phyloP scores from a whole-genome alignment of 2,329 filamentous ascomycete genomes.

The Didymella glomerata region DNA sequence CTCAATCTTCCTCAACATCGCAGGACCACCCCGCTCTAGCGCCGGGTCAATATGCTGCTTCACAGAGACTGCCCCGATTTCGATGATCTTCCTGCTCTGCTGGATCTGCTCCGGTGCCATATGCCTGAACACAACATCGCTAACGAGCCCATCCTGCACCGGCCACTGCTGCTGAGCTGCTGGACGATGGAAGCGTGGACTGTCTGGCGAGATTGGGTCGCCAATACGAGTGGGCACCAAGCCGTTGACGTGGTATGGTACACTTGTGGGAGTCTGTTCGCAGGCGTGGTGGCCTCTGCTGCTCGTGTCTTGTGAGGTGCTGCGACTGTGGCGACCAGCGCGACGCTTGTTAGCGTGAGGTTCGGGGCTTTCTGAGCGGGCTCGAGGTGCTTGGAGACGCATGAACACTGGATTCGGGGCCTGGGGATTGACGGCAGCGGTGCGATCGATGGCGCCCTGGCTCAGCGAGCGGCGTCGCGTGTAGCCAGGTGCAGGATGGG shows the following conservation, averaged over 20 bases:
- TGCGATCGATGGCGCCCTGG: constrained; percentile 30
- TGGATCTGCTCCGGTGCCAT: constrained; percentile 33
- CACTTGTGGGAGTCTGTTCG: constrained; percentile 10
- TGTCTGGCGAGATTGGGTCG: constrained; percentile 18
- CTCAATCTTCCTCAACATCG: constrained; percentile 24
- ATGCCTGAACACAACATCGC: constrained; percentile 22
- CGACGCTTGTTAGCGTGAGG: neutral
- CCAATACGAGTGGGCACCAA: constrained; percentile 28
- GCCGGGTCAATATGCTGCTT: constrained; percentile 10
- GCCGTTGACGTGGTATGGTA: constrained; percentile 14
- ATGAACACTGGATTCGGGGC: constrained; percentile 34
- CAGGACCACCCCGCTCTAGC: neutral
- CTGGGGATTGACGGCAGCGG: constrained; percentile 8
- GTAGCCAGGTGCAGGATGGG: constrained; percentile 18
- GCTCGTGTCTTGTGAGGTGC: neutral
- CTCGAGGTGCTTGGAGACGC: constrained; percentile 31
- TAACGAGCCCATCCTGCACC: neutral
- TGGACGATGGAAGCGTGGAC: neutral
- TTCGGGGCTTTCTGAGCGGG: constrained; percentile 15
- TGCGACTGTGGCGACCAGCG: constrained; percentile 1
- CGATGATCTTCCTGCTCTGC: constrained; percentile 37
- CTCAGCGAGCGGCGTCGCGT: constrained; percentile 44
- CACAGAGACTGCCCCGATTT: constrained; percentile 44
- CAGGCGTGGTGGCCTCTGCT: constrained; percentile 4
- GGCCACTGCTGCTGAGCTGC: neutral